Percentiles rank a stretch among this genome's conserved stretches.
These are phyloP conservation scores for Cutaneotrichosporon sp. DNA, from an alignment of 1,284 basidiomycete genomes.

Conservation along the genomic window DNA sequence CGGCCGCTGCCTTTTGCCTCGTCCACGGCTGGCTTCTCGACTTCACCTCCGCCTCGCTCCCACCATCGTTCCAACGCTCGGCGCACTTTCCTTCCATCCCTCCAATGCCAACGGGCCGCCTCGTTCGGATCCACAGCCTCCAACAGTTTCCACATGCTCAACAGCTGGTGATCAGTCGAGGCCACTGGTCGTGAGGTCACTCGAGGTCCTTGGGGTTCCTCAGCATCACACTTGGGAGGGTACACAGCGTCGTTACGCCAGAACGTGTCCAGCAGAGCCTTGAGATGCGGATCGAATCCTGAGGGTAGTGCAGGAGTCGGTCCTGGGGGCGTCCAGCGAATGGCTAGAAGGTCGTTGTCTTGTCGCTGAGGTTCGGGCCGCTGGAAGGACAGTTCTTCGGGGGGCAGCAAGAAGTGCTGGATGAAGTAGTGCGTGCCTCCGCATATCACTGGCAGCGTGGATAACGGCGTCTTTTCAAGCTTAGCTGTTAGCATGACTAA, in stretches of 20 bases:
- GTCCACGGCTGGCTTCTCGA: background rate
- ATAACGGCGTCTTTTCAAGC: background rate
- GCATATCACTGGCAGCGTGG: conserved; percentile 72
- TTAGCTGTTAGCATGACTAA: conserved; percentile 5
- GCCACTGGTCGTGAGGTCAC: conserved; percentile 50
- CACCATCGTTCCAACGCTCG: conserved; percentile 75
- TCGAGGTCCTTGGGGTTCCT: conserved; percentile 25
- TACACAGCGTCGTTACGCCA: conserved; percentile 33
- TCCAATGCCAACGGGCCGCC: conserved; percentile 89
- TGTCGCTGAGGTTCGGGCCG: conserved; percentile 6
- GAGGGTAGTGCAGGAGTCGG: conserved; percentile 41
- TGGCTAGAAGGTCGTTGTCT: conserved; percentile 6
- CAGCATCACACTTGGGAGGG: conserved; percentile 16
- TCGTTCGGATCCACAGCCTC: conserved; percentile 66
- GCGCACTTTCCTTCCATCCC: conserved; percentile 82
- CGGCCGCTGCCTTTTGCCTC: too few species aligned
- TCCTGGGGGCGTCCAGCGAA: conserved; percentile 30
- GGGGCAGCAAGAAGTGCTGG: conserved; percentile 71
- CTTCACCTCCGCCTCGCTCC: conserved; percentile 63
- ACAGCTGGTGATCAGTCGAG: conserved; percentile 51
- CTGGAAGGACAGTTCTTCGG: conserved; percentile 58
- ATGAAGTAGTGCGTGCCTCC: conserved; percentile 98
- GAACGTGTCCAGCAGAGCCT: conserved; percentile 37
- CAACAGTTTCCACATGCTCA: conserved; percentile 65
- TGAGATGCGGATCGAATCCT: conserved; percentile 24